Evolutionary conservation across 1,284 basidiomycete genomes (phyloP).

Genomic region (Ceratobasidium sp.): DNA sequence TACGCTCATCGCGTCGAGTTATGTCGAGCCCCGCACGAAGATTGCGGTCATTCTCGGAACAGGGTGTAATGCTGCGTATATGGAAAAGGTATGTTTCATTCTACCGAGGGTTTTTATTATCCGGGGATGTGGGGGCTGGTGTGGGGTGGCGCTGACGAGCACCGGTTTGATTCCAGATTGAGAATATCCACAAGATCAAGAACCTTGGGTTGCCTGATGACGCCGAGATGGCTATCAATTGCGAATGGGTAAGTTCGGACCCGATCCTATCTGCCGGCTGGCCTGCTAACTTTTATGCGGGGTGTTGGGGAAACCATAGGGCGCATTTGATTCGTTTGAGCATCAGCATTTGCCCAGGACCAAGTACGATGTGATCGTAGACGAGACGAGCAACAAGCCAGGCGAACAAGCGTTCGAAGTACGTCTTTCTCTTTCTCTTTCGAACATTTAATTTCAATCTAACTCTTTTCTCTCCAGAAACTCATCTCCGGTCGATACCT

Average conservation of each 20-base stretch:
- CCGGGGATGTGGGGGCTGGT: not conserved
- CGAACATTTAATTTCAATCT: not conserved
- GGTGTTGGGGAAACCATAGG: conserved; percentile 67
- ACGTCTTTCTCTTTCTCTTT: conserved; percentile 44
- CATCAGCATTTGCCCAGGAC: conserved; percentile 95
- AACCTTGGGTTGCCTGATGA: conserved; percentile 73
- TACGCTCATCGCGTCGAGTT: conserved; percentile 96
- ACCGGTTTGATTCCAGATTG: conserved; percentile 64
- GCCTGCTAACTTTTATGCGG: conserved; percentile 32
- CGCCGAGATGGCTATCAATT: conserved; percentile 94
- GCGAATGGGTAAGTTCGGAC: conserved; percentile 80
- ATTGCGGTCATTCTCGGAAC: conserved; percentile 98
- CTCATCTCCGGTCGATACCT: conserved; percentile 98
- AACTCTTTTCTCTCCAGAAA: conserved; percentile 74
- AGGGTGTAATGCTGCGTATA: conserved; percentile 97
- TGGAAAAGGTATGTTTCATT: conserved; percentile 77
- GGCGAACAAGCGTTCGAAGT: conserved; percentile 94
- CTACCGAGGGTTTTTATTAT: conserved; percentile 7
- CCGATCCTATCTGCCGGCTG: not conserved
- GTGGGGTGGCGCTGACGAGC: conserved; percentile 26
- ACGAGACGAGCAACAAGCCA: conserved; percentile 95
- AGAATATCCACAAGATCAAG: conserved; percentile 80
- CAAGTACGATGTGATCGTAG: conserved; percentile 93
- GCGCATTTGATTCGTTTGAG: conserved; percentile 96
- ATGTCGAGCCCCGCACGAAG: conserved; percentile 90